phyloP scores from a whole-genome alignment of 225 moss, liverwort and hornwort species.

The Thuidium tamariscinum region DNA sequence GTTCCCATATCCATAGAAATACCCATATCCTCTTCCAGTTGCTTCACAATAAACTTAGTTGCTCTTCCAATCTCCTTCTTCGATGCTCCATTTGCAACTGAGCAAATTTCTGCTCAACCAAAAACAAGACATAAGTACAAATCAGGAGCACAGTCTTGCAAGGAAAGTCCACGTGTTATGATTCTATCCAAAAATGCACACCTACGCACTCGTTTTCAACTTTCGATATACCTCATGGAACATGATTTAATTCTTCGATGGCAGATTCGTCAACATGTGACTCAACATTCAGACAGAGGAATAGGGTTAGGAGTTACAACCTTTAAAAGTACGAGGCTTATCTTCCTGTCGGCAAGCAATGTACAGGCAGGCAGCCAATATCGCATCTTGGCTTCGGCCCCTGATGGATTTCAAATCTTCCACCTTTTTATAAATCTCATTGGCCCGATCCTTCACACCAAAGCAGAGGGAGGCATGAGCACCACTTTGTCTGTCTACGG shows the following conservation, averaged over 20 bases:
- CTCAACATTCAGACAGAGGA: not conserved
- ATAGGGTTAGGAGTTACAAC: conserved; percentile 10
- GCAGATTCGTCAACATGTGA: not conserved
- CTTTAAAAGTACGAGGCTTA: conserved; percentile 88
- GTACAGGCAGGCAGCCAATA: conserved; percentile 86
- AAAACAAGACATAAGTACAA: not conserved
- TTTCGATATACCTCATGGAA: not conserved
- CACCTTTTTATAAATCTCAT: conserved; percentile 93
- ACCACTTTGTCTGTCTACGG: conserved; percentile 38
- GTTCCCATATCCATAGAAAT: conserved; percentile 97
- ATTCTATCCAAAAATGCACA: not conserved
- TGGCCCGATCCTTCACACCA: conserved; percentile 97
- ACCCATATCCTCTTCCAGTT: conserved; percentile 88
- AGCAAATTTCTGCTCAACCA: conserved; percentile 54
- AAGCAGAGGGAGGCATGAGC: conserved; percentile 70
- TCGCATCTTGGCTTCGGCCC: conserved; percentile 89
- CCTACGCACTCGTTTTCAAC: not conserved
- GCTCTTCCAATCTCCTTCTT: conserved; percentile 86
- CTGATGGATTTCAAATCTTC: conserved; percentile 89
- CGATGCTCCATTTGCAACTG: conserved; percentile 86
- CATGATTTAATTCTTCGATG: not conserved
- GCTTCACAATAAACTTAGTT: conserved; percentile 84
- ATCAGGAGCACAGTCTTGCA: not conserved
- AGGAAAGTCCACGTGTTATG: not conserved
- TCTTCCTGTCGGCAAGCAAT: conserved; percentile 90